Base-by-base conservation (phyloP, 805 yeast genomes). In the Wickerhamiella nectarea region DNA sequence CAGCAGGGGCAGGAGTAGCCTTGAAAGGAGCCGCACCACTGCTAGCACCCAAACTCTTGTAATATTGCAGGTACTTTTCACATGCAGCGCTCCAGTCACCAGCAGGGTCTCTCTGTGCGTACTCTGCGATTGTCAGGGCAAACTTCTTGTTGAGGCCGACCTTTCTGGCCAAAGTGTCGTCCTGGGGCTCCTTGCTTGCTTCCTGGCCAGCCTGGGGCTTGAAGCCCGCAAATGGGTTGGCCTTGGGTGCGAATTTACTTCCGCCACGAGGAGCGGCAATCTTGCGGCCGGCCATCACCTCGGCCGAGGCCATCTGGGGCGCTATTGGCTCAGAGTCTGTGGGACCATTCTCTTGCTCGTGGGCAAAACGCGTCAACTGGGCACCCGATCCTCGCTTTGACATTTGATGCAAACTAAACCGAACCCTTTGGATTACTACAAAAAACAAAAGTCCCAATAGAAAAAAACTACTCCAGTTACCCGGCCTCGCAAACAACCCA, bases 201-300 rank as follows among this genome's bases (percentile, higher is more conserved):
- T 34, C n/a, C 10, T 19, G 24, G 17, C 19, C 29, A 22, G 12
- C 22, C 11, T 34, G 11, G 18, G 29, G 15, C 10, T 36, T 43
- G 10, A 47, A 24, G 15, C n/a, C 26, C 1, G 48, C 47, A 43
- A 44, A 45, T 20, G 50, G 48, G 21, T 41, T 41, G 11, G 47
- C 31, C 29, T 49, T 31, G 12, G 46, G 25, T 4, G 41, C 42
- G 36, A 33, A 9, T 15, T 5, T 17, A 15, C 39, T 40, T 35
- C 14, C 47, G 44, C 37, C 15, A 31, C 51, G 21, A 12, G 56
- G 49, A 54, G 71, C 67, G 21, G 82, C 71, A 46, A 83, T 80
- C 64, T 76, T 80, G 54, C 95, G 68, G 45, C 64, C 69, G 21
- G 85, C 73, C 71, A 85, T 60, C 5, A 74, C 76, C 4, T 69